Conservation (phyloP, 345 rosid species). For the Acer campestre region DNA sequence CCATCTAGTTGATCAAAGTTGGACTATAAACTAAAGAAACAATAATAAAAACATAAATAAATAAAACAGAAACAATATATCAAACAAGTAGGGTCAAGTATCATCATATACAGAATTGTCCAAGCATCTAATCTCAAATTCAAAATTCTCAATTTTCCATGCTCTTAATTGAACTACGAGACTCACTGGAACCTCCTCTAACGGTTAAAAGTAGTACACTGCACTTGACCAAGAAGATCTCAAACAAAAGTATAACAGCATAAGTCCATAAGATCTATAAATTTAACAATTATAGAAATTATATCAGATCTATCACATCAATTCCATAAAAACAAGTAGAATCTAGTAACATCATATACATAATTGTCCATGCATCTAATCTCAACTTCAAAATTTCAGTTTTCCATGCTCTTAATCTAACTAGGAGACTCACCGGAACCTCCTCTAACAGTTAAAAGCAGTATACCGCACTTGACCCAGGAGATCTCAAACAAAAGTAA, state of each 20-base stretch:
- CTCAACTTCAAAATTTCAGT: neutral
- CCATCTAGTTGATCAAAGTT: neutral
- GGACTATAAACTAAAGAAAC: neutral
- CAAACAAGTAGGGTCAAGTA: neutral
- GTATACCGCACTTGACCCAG: neutral
- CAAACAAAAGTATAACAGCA: neutral
- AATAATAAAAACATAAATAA: too few relatives aligned
- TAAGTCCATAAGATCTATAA: neutral
- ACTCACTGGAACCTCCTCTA: neutral
- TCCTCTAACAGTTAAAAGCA: neutral
- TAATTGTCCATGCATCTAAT: neutral
- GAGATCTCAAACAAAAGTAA: neutral
- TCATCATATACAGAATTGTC: neutral
- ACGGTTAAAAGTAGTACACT: neutral
- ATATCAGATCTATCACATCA: neutral
- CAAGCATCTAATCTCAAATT: neutral
- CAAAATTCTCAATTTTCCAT: neutral
- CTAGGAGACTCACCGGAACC: neutral
- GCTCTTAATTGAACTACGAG: neutral
- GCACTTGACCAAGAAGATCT: neutral
- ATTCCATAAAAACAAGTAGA: neutral
- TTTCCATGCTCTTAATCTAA: neutral
- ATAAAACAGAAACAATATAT: neutral
- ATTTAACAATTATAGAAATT: neutral
- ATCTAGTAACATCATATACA: neutral